A percentile compares a stretch with the other conserved stretches of the same genome.
Conservation (phyloP, 2,329 filamentous ascomycete species). For the Tothia fuscella region DNA sequence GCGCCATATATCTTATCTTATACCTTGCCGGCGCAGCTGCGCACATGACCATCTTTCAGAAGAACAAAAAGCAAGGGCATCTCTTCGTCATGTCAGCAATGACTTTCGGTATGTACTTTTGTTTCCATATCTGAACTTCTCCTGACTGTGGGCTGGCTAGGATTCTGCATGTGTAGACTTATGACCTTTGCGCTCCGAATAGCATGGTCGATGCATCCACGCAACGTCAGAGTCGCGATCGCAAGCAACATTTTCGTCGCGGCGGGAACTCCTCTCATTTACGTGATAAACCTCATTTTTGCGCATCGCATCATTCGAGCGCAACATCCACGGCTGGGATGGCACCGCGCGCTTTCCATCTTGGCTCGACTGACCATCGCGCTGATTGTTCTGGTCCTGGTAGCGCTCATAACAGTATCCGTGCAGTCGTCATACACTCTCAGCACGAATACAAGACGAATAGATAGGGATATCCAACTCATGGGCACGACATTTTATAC, state of each 20-base stretch:
- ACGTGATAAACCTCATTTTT: slow-evolving; percentile 67
- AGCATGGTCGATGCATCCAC: slow-evolving; percentile 20
- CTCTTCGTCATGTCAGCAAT: slow-evolving; percentile 30
- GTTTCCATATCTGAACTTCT: background rate
- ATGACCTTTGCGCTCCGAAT: slow-evolving; percentile 28
- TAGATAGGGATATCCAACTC: slow-evolving; percentile 52
- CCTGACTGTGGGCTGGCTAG: slow-evolving; percentile 14
- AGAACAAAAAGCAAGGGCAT: slow-evolving; percentile 26
- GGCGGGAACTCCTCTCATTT: slow-evolving; percentile 52
- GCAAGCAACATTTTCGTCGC: slow-evolving; percentile 58
- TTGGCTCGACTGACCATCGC: slow-evolving; percentile 47
- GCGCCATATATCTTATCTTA: slow-evolving; percentile 28
- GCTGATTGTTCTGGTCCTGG: slow-evolving; percentile 45
- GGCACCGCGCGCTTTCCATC: slow-evolving; percentile 43
- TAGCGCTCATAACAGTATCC: slow-evolving; percentile 54
- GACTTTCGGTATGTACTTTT: slow-evolving; percentile 24
- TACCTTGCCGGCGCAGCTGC: slow-evolving; percentile 26
- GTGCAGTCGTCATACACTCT: slow-evolving; percentile 58
- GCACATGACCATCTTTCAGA: slow-evolving; percentile 31
- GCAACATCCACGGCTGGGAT: slow-evolving; percentile 58
- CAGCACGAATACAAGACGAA: slow-evolving; percentile 33
- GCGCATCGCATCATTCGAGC: slow-evolving; percentile 66
- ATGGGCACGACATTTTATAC: slow-evolving; percentile 51
- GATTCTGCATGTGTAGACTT: slow-evolving; percentile 32
- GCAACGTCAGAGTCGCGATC: slow-evolving; percentile 37